Evolutionary conservation across 106 monocot species (phyloP), one percentile per base, ranked within the genome.

Genomic region (Apostasia shenzhenica): DNA sequence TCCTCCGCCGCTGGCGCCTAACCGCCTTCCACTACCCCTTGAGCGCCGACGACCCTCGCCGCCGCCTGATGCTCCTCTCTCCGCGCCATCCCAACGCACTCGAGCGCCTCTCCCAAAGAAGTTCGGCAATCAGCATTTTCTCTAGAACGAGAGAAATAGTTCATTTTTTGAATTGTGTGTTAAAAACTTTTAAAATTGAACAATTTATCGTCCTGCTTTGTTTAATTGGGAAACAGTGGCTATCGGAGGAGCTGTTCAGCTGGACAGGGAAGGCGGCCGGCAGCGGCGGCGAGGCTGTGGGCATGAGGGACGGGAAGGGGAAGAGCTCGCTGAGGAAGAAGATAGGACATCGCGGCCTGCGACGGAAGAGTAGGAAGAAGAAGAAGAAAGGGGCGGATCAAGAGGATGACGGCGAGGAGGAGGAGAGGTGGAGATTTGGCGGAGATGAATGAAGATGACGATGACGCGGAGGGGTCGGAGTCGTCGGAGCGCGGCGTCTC

Each of bases 181-280:
- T n/a, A n/a, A n/a, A n/a, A n/a, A n/a, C n/a, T n/a, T n/a, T n/a
- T n/a, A n/a, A n/a, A n/a, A n/a, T n/a, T n/a, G n/a, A n/a, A n/a
- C n/a, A n/a, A n/a, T n/a, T n/a, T n/a, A n/a, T n/a, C n/a, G n/a
- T n/a, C n/a, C n/a, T n/a, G n/a, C n/a, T n/a, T n/a, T n/a, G n/a
- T n/a, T n/a, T n/a, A n/a, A n/a, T n/a, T n/a, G n/a, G n/a, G n/a
- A n/a, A n/a, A n/a, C n/a, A n/a, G n/a, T n/a, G 91, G 6, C 41
- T 95, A 8, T 95, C 95, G 0, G 95, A 95, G 54, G 95, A 95
- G 71, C 84, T 74, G 83, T 81, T 57, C 88, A 85, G 46, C 79
- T 79, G 14, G 81, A 83, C 43, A 68, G 73, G 57, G 89, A n/a
- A 82, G 41, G 69, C 79, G 13, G 88, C 83, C 8, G 86, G 71